Evolutionary conservation across 805 yeast species (phyloP), one percentile per base, ranked within the genome.

Genomic region (Wickerhamiella azymoides): DNA sequence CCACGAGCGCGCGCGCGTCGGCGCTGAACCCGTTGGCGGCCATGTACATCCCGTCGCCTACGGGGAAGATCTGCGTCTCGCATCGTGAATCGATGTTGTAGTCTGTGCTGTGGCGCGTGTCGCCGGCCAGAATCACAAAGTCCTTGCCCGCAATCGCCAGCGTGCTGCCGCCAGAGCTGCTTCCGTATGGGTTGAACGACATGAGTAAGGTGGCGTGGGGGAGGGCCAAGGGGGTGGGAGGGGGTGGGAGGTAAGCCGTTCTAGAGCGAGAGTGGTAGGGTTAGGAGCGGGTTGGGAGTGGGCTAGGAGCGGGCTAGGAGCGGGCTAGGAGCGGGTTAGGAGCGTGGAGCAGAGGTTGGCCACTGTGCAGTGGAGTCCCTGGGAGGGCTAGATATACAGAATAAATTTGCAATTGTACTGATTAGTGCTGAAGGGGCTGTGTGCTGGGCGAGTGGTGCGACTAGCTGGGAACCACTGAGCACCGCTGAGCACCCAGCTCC

Each of bases 131-230:
- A 30, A 92, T 92, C 16, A 95, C 96, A 59, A 86, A 92, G 64
- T 92, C 96, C 62, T 85, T 84, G 43, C 98, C 98, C 1, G 98
- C 96, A 64, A 92, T 92, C 45, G 97, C 98, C 54, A 92, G 68
- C 46, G 89, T 88, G 7, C 97, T 89, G 58, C 98, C 98, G 57
- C 98, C 98, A 57, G 88, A 85, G 64, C 57, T 54, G 54, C 55
- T 57, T 36, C 59, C 59, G 51, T 57, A 57, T 40, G 60, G 60
- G 43, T 57, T 57, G 56, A 57, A 57, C 42, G 48, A 36, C 49
- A 47, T 47, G 43, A 43, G 32, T 21, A 35, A 39, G 37, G 17
- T 33, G 19, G 19, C 19, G 10, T n/a, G 36, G 36, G 10, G 36
- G 6, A 10, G 30, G 30, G 13, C 5, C n/a, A 4, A 10, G 6